Evolutionary conservation across 805 yeast genomes (phyloP).

Genomic region (Komagataella mondaviorum): DNA sequence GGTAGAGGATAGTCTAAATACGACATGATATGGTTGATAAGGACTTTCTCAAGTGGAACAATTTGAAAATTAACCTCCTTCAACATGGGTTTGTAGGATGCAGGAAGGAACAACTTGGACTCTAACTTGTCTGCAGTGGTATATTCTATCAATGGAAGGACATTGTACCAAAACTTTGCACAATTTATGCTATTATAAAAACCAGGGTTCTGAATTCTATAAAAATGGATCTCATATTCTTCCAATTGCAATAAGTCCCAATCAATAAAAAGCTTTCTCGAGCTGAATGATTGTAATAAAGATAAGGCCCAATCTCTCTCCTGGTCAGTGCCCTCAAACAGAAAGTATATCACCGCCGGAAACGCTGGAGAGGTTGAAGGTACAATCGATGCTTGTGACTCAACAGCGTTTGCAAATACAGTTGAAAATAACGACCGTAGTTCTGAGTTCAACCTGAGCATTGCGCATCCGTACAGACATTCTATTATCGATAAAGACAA

Average conservation of each 20-base stretch:
- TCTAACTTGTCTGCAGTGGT: conserved; percentile 22
- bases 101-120: conserved; percentile 12
- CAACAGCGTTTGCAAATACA: conserved; percentile 17
- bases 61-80: conserved; percentile 15
- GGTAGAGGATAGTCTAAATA: conserved; percentile 36
- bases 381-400: conserved; percentile 4
- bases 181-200: conserved; percentile 29
- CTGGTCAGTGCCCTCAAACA: conserved; percentile 36
- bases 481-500: conserved; percentile 21
- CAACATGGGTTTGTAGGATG: conserved; percentile 10
- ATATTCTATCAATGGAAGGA: conserved; percentile 21
- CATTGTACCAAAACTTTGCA: conserved; percentile 32
- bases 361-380: conserved; percentile 7
- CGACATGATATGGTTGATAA: conserved; percentile 40
- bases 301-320: conserved; percentile 36
- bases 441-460: conserved; percentile 24
- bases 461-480: conserved; percentile 37
- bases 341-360: conserved; percentile 41
- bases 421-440: conserved; percentile 24
- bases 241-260: conserved; percentile 29
- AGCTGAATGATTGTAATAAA: conserved; percentile 7
- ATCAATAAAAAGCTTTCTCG: conserved; percentile 3
- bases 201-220: conserved; percentile 37
- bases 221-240: conserved; percentile 40
- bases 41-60: conserved; percentile 22